Conservation (phyloP, 176 grass and related monocot species). For the Zizania latifolia region DNA sequence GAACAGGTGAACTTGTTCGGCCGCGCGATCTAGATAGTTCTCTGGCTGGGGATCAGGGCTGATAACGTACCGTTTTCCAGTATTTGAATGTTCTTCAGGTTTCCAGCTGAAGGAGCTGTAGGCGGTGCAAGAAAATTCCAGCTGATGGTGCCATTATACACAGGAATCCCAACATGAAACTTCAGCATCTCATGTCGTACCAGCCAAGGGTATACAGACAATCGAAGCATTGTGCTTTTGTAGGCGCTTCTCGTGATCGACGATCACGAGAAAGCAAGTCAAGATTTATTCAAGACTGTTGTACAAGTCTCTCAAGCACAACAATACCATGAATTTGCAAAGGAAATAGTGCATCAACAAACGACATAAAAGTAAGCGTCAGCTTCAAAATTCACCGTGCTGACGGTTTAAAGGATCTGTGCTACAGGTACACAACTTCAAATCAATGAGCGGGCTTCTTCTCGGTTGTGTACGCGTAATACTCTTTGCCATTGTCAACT, state of each 20-base stretch:
- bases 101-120: no score
- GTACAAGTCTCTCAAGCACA: conserved; percentile 13
- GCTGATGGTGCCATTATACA: no score
- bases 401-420: conserved; percentile 31
- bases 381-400: conserved; percentile 35
- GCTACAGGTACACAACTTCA: conserved; percentile 18
- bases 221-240: neutral
- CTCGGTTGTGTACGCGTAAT: conserved; percentile 58
- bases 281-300: conserved; percentile 28
- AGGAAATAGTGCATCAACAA: conserved; percentile 24
- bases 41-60: no score
- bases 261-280: conserved; percentile 20
- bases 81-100: no score
- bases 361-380: conserved; percentile 26
- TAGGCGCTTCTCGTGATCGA: conserved; percentile 13
- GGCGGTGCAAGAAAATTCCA: no score
- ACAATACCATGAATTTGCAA: conserved; percentile 24
- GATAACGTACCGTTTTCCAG: no score
- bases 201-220: neutral
- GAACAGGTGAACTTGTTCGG: no score
- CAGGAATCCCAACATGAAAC: neutral
- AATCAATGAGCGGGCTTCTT: conserved; percentile 63
- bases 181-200: neutral
- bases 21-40: no score
- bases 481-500: conserved; percentile 77